phyloP scores from a whole-genome alignment of 148 eudicot genomes.

The Agrostemma githago region DNA sequence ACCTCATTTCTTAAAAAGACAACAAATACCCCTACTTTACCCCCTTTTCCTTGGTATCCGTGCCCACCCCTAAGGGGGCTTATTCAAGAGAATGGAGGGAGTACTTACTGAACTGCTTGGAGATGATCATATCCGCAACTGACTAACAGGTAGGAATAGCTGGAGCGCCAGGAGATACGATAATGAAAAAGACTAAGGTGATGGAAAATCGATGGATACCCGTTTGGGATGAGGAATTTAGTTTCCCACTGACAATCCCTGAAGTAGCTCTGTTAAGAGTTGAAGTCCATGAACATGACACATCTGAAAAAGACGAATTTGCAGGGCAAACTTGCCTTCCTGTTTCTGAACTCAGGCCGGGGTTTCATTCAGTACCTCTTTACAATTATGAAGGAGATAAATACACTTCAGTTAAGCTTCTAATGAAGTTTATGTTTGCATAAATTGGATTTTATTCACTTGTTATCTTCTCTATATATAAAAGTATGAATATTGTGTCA shows the following conservation, averaged over 20 bases:
- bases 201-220: constrained; percentile 67
- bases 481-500: no score
- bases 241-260: constrained; percentile 57
- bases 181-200: constrained; percentile 59
- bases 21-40: no score
- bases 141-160: constrained; percentile 61
- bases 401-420: constrained; percentile 53
- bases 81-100: no score
- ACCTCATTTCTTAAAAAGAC: no score
- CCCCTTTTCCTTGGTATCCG: no score
- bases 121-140: neutral
- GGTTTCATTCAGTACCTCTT: constrained; percentile 62
- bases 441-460: constrained; percentile 9
- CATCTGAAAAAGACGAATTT: constrained; percentile 67
- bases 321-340: constrained; percentile 78
- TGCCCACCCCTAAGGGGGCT: no score
- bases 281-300: constrained; percentile 70
- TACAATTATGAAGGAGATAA: constrained; percentile 43
- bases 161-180: constrained; percentile 57
- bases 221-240: constrained; percentile 64
- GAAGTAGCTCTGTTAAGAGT: constrained; percentile 66
- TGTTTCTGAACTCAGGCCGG: constrained; percentile 52
- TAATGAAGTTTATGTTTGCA: constrained; percentile 56
- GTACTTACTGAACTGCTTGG: no score
- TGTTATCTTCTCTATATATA: neutral